These are phyloP conservation scores for Lecanicillium sp. DNA, from an alignment of 2,329 filamentous ascomycete genomes.

Conservation along the genomic window DNA sequence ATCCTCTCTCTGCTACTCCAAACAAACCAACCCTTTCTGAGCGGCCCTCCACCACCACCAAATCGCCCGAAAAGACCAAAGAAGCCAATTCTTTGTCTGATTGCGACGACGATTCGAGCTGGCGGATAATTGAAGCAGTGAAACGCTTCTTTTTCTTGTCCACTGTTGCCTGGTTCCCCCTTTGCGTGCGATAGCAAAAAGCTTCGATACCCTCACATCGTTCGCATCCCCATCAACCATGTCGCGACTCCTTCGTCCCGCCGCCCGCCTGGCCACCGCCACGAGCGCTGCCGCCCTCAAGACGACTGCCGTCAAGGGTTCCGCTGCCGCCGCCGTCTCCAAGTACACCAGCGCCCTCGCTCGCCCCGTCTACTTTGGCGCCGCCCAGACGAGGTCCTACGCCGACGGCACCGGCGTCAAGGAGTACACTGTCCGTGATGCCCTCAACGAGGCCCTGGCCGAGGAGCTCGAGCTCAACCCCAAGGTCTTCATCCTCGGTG, in stretches of 20 bases:
- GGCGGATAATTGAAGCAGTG: slow-evolving; percentile 3
- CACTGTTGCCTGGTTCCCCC: too few species aligned
- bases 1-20: slow-evolving; percentile 5
- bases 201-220: too few species aligned
- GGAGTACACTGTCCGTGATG: slow-evolving; percentile 95
- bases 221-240: slow-evolving; percentile 20
- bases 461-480: slow-evolving; percentile 93
- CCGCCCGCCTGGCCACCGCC: slow-evolving; percentile 39
- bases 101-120: slow-evolving; percentile 2
- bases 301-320: slow-evolving; percentile 17
- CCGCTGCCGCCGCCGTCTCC: slow-evolving; percentile 27
- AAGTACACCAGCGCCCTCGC: slow-evolving; percentile 29
- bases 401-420: slow-evolving; percentile 59
- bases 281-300: slow-evolving; percentile 25
- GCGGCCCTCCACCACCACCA: not conserved
- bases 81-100: not conserved
- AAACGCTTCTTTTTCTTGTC: not conserved
- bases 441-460: slow-evolving; percentile 92
- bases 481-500: slow-evolving; percentile 92
- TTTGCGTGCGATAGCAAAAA: too few species aligned
- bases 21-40: not conserved
- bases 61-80: too few species aligned
- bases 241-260: slow-evolving; percentile 45
- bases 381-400: slow-evolving; percentile 36
- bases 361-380: slow-evolving; percentile 29